Base-by-base conservation (phyloP, 202 grass and related monocot genomes). In the Dendrocalamus latiflorus region DNA sequence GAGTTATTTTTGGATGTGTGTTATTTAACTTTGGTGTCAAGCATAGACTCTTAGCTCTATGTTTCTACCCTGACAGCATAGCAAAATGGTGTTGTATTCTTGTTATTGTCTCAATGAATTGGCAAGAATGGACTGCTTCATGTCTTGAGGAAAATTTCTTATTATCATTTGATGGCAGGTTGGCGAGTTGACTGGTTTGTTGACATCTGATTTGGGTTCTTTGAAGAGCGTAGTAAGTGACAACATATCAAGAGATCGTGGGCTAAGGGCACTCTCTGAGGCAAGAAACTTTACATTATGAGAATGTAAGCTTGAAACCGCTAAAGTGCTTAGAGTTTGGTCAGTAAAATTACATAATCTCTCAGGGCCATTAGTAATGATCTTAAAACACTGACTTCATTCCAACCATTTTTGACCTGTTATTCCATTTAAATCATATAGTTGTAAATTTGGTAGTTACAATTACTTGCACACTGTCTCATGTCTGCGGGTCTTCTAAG, bases 181-280 rank as follows among this genome's bases (percentile, higher is more conserved):
- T 80, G 95, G 95, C 16, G 95, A 98, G 74, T 90, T 98, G 81
- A 98, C 95, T 74, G 92, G 95, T 70, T 81, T 98, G 72, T 93
- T 98, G 90, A 94, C 95, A 79, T 90, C 90, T 82, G 95, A 98
- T 80, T 93, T 98, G 89, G 90, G 90, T 82, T 86, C 92, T 76
- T 83, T 98, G 76, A 98, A 98, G 89, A 90, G 37, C 83, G 39
- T 95, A 72, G 90, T 98, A 39, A 93, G 53, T 77, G 95, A 98
- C 34, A 98, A 98, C 89, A 91, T 98, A 85, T 98, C 95, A 67
- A 93, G 92, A 67, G 95, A 98, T 86, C 92, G 95, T 83, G 95
- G 95, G 54, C 81, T 95, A 58, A 95, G 95, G 87, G 95, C 95
- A 85, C 45, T 94, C 55, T 95, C 95, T 83, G 95, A 98, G 95